Conservation (phyloP, 202 grass and related monocot species). For the Eragrostis tef region DNA sequence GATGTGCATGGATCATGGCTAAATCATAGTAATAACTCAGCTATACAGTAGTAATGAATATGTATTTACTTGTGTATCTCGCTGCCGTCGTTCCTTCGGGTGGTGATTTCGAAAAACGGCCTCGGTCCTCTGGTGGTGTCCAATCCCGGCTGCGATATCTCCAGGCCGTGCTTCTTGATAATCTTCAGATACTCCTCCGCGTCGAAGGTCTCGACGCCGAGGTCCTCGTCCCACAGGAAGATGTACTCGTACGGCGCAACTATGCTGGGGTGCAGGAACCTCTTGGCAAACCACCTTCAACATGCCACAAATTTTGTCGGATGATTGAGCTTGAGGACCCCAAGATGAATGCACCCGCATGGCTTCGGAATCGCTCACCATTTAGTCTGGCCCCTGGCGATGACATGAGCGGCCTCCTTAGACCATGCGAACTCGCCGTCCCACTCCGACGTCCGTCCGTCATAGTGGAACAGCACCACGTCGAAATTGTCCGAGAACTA, state of each 20-base stretch:
- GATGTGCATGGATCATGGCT: neutral
- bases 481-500: conserved; percentile 75
- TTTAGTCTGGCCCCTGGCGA: conserved; percentile 69
- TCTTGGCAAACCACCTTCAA: conserved; percentile 83
- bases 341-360: neutral
- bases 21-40: neutral
- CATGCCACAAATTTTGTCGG: neutral
- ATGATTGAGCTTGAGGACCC: neutral
- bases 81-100: neutral
- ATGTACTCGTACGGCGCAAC: conserved; percentile 75
- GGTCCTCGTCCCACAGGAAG: conserved; percentile 86
- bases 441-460: conserved; percentile 61
- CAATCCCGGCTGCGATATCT: conserved; percentile 64
- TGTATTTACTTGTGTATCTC: conserved; percentile 51
- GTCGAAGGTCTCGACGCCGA: conserved; percentile 64
- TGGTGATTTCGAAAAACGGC: conserved; percentile 44
- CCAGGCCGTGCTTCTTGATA: conserved; percentile 54
- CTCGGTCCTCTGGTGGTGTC: conserved; percentile 13
- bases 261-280: conserved; percentile 76
- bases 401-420: conserved; percentile 65
- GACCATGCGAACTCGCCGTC: conserved; percentile 74
- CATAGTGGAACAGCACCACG: conserved; percentile 84
- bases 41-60: neutral
- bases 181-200: conserved; percentile 63
- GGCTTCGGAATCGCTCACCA: conserved; percentile 45